phyloP scores from a whole-genome alignment of 2,329 filamentous ascomycete genomes.

The Mariannaea sp. region DNA sequence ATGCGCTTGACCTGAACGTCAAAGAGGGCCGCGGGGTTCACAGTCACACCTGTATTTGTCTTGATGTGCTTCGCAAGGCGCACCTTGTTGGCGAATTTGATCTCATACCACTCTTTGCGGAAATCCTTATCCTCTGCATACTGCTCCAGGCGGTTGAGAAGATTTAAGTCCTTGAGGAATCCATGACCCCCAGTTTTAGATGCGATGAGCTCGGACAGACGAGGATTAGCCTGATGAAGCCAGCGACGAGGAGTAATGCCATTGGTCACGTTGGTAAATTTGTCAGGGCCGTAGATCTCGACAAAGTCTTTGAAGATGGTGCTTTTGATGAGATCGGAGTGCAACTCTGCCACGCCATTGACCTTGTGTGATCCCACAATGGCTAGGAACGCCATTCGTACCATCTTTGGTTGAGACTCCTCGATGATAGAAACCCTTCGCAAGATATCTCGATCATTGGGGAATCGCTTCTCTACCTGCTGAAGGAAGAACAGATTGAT shows the following conservation, averaged over 20 bases:
- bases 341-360: conserved; percentile 95
- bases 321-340: conserved; percentile 96
- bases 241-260: conserved; percentile 95
- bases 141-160: conserved; percentile 84
- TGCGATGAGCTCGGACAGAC: conserved; percentile 88
- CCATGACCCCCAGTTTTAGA: conserved; percentile 82
- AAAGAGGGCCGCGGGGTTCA: conserved; percentile 88
- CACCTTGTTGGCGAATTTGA: conserved; percentile 96
- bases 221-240: conserved; percentile 96
- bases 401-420: conserved; percentile 95
- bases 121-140: conserved; percentile 85
- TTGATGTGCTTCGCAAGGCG: conserved; percentile 91
- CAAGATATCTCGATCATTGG: conserved; percentile 85
- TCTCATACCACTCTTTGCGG: conserved; percentile 92
- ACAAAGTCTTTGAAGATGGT: conserved; percentile 99
- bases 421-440: conserved; percentile 94
- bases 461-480: conserved; percentile 85
- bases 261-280: conserved; percentile 98
- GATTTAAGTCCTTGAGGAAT: conserved; percentile 88
- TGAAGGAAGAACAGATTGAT: conserved; percentile 97
- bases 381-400: conserved; percentile 94
- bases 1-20: conserved; percentile 99
- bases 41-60: conserved; percentile 74
- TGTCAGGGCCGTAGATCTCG: conserved; percentile 90
- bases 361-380: conserved; percentile 99